Evolutionary conservation across 108 stramenopile genomes (phyloP), one percentile per base, ranked within the genome.

Genomic region (Discostella pseudostelligera): DNA sequence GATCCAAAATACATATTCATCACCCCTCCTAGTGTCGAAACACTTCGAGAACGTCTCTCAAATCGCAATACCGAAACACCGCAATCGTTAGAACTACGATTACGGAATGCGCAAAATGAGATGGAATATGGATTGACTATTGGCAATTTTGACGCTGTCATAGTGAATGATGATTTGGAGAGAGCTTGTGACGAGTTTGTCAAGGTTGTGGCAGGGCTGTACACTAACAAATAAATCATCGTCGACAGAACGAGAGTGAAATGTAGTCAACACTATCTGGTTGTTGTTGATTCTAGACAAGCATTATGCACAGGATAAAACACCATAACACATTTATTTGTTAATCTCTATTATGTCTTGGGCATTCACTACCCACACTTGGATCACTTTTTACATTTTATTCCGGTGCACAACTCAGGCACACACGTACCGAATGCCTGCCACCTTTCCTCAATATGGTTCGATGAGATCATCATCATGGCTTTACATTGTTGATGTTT

Each of bases 151-250:
- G 94, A 96, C 71, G 67, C 54, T 3, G 66, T 94, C 32, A 40
- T 97, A 20, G 83, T 91, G 49, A 97, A 97, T 70, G 88, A 90
- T 63, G 78, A 96, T 61, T 56, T 97, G n/a, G 89, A 93, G 8
- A 51, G 59, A 37, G 88, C 91, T 11, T 79, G 72, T 45, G 20
- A 57, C n/a, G 80, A 79, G 19, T 84, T 90, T 72, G 49, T 24
- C 0, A 57, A 62, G 20, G 70, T 64, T 11, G 76, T 87, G 14
- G 50, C 68, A 56, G 29, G 61, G 0, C 39, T 87, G 70, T 87
- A 87, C n/a, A 16, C n/a, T n/a, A n/a, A n/a, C n/a, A n/a, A n/a
- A n/a, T n/a, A n/a, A n/a, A n/a, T n/a, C n/a, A n/a, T n/a, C n/a
- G n/a, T n/a, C n/a, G n/a, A n/a, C n/a, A n/a, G n/a, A n/a, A n/a